Conservation (phyloP, 2,329 filamentous ascomycete species). For the Westerdykella ornata region DNA sequence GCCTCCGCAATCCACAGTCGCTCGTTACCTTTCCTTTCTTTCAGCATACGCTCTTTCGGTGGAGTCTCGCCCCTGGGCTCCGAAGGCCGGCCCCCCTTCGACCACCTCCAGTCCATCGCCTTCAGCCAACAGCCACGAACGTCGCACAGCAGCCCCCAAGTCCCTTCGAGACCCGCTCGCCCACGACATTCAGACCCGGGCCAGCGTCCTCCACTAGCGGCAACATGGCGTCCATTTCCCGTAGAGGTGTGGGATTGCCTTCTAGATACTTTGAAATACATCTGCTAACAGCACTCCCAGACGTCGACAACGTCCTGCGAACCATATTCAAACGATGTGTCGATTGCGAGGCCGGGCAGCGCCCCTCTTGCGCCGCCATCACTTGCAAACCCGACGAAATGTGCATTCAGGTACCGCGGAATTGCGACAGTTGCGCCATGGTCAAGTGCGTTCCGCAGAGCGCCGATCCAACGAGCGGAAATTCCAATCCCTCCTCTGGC, state of each 20-base stretch:
- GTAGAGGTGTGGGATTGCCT: conserved; percentile 9
- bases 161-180: conserved; percentile 3
- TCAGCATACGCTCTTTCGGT: background rate
- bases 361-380: conserved; percentile 51
- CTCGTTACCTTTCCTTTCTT: background rate
- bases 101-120: conserved; percentile 2
- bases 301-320: conserved; percentile 34
- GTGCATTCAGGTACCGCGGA: conserved; percentile 54
- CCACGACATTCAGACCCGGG: background rate
- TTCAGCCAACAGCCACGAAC: background rate
- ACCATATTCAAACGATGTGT: conserved; percentile 55
- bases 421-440: conserved; percentile 54
- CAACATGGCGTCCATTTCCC: conserved; percentile 14
- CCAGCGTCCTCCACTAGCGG: conserved; percentile 1
- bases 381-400: conserved; percentile 49
- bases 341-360: conserved; percentile 44
- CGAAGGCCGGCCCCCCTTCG: conserved; percentile 1
- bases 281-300: conserved; percentile 13
- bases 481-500: conserved; percentile 30
- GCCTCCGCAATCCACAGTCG: background rate
- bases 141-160: conserved; percentile 5
- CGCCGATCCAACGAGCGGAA: conserved; percentile 31
- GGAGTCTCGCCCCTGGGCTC: conserved; percentile 2
- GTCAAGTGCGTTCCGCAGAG: conserved; percentile 48
- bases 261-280: background rate